A percentile compares a stretch with the other conserved stretches of the same genome.
Evolutionary conservation across 805 yeast species (phyloP).

Genomic region (Yarrowia phangngaensis): DNA sequence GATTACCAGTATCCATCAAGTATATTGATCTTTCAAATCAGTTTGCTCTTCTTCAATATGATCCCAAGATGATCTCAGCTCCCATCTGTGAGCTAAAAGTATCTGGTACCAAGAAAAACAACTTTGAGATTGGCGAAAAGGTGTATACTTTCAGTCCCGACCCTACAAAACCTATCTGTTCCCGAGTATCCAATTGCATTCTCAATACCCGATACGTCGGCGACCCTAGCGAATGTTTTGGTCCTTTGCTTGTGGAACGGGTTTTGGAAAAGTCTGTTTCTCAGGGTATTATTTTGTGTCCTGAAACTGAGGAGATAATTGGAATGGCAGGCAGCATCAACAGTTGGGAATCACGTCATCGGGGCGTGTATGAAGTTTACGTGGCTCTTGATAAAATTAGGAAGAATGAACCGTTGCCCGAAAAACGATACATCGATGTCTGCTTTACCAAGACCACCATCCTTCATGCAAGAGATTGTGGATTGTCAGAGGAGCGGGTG

Average conservation of each 20-base stretch:
- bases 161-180: constrained; percentile 1
- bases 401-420: constrained; percentile 45
- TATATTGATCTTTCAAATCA: constrained; percentile 10
- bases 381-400: constrained; percentile 53
- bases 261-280: background rate
- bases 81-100: constrained; percentile 11
- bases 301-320: constrained; percentile 65
- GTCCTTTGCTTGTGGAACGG: constrained; percentile 3
- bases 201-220: constrained; percentile 3
- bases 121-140: constrained; percentile 7
- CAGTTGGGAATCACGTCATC: constrained; percentile 59
- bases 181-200: background rate
- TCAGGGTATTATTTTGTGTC: constrained; percentile 45
- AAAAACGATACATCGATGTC: constrained; percentile 62
- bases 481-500: constrained; percentile 80
- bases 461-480: constrained; percentile 70
- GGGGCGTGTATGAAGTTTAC: constrained; percentile 63
- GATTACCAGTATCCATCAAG: constrained; percentile 36
- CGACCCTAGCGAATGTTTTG: background rate
- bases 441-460: constrained; percentile 65
- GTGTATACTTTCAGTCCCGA: constrained; percentile 2
- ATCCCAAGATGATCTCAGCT: constrained; percentile 8
- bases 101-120: constrained; percentile 2
- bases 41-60: constrained; percentile 17
- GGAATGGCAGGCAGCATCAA: constrained; percentile 51